phyloP scores from a whole-genome alignment of 2,329 filamentous ascomycete genomes.

The Beauveria scarabaeidicola region DNA sequence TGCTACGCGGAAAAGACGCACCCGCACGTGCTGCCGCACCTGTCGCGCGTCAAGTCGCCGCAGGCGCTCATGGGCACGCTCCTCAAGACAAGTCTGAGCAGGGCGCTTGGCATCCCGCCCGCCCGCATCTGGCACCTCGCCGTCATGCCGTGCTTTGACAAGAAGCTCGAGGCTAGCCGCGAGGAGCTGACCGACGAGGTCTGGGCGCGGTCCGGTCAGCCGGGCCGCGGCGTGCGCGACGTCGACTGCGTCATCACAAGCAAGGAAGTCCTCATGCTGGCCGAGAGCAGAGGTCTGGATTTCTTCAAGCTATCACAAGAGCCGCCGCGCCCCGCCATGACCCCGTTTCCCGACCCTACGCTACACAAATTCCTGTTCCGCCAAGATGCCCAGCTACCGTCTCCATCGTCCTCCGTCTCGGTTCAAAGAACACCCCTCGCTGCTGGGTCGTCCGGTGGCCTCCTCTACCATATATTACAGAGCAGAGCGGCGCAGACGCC shows the following conservation, averaged over 20 bases:
- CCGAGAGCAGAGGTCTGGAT: slow-evolving; percentile 67
- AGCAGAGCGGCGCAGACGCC: slow-evolving; percentile 63
- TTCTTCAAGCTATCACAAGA: slow-evolving; percentile 63
- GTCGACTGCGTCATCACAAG: slow-evolving; percentile 98
- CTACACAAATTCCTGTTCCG: slow-evolving; percentile 71
- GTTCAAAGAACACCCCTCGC: slow-evolving; percentile 37
- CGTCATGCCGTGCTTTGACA: slow-evolving; percentile 98
- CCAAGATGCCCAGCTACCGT: slow-evolving; percentile 15
- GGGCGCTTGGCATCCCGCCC: slow-evolving; percentile 60
- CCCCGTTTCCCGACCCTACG: slow-evolving; percentile 62
- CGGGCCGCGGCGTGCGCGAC: slow-evolving; percentile 60
- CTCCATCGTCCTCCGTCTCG: slow-evolving; percentile 12
- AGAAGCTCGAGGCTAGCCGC: slow-evolving; percentile 92
- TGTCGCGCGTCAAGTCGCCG: slow-evolving; percentile 86
- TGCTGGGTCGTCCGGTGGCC: slow-evolving; percentile 80
- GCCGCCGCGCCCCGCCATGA: slow-evolving; percentile 37
- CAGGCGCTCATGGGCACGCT: slow-evolving; percentile 87
- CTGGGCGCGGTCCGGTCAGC: slow-evolving; percentile 50
- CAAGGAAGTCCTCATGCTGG: slow-evolving; percentile 85
- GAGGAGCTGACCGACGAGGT: slow-evolving; percentile 78
- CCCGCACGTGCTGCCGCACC: slow-evolving; percentile 81
- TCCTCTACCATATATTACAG: slow-evolving; percentile 75
- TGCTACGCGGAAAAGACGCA: slow-evolving; percentile 99
- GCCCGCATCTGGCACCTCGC: slow-evolving; percentile 88
- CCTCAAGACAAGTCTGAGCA: slow-evolving; percentile 76